Evolutionary conservation across 106 monocot genomes (phyloP), one percentile per base, ranked within the genome.

Genomic region (Acorus gramineus): DNA sequence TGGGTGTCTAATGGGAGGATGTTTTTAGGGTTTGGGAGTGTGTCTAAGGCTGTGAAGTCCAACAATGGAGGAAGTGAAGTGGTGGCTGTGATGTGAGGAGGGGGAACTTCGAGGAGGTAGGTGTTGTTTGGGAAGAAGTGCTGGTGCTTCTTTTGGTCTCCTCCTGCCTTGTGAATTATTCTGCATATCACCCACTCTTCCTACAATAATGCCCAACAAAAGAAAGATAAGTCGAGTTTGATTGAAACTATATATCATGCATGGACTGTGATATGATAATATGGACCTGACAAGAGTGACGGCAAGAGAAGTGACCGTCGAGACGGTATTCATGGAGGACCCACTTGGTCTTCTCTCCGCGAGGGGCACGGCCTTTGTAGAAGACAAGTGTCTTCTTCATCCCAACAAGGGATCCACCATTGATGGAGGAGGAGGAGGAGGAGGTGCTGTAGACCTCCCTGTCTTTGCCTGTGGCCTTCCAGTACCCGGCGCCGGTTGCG

Each of bases 141-240:
- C 59, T 6, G 28, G 28, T 57, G 62, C 10, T 50, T 84, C 56
- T 69, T 89, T 75, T 88, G 76, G 28, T 73, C 84, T 47, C 62
- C 66, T 70, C 62, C 72, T 59, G 73, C 66, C 76, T 91, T 91
- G 77, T 98, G 78, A 61, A 98, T 77, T 73, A 98, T 88, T 70
- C 96, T 91, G 77, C 96, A 98, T 52, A 98, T 98, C 58, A 98
- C 96, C 96, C 96, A 98, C 74, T 98, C 96, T 69, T 98, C 96
- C 96, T 98, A 87, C 67, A 81, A 70, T 46, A 28, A 49, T 6
- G 28, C 7, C 44, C 11, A 57, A 46, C 5, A 7, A 68, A 57
- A 68, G 46, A 4, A 57, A 57, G 44, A 9, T 58, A 42, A 47
- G 5, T 4, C 4, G 5, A 42, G 5, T 11, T 59, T 9, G 14